Percentiles rank a stretch among this genome's conserved stretches.
These are phyloP conservation scores for Conticribra weissflogii DNA, from an alignment of 108 stramenopile genomes.

Conservation along the genomic window DNA sequence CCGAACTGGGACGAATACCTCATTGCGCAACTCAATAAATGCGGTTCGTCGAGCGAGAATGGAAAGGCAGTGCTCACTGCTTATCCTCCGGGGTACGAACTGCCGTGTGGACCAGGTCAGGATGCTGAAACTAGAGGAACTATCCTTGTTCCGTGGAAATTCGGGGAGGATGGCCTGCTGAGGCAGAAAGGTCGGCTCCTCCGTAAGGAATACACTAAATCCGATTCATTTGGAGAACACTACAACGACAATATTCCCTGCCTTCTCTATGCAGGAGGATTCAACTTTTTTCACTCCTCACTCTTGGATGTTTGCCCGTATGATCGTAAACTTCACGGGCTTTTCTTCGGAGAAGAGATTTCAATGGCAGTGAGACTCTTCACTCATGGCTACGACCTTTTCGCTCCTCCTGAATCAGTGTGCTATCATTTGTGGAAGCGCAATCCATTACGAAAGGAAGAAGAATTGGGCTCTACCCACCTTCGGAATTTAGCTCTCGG, in stretches of 20 bases:
- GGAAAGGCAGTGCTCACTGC: constrained; percentile 74
- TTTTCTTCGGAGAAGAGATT: constrained; percentile 93
- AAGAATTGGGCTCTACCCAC: background rate
- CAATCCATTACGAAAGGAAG: constrained; percentile 20
- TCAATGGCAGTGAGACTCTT: constrained; percentile 83
- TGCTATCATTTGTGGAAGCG: constrained; percentile 82
- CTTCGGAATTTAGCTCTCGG: background rate
- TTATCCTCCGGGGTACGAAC: constrained; percentile 81
- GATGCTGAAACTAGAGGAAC: constrained; percentile 60
- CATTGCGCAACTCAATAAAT: constrained; percentile 42
- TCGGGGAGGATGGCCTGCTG: constrained; percentile 64
- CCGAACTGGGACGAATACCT: constrained; percentile 74
- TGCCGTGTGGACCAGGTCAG: constrained; percentile 54
- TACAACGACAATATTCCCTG: constrained; percentile 55
- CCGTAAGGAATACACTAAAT: constrained; percentile 1
- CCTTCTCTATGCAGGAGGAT: constrained; percentile 87
- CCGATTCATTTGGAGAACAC: background rate
- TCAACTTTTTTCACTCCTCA: constrained; percentile 69
- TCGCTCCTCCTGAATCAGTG: constrained; percentile 71
- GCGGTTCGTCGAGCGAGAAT: no score
- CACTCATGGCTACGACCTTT: constrained; percentile 81
- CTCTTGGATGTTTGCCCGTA: constrained; percentile 72
- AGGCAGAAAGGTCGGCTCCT: constrained; percentile 68
- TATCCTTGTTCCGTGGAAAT: constrained; percentile 72
- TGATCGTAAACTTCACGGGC: constrained; percentile 63